phyloP scores from a whole-genome alignment of 768 basidiomycete genomes.

The Psilocybe azurescens region DNA sequence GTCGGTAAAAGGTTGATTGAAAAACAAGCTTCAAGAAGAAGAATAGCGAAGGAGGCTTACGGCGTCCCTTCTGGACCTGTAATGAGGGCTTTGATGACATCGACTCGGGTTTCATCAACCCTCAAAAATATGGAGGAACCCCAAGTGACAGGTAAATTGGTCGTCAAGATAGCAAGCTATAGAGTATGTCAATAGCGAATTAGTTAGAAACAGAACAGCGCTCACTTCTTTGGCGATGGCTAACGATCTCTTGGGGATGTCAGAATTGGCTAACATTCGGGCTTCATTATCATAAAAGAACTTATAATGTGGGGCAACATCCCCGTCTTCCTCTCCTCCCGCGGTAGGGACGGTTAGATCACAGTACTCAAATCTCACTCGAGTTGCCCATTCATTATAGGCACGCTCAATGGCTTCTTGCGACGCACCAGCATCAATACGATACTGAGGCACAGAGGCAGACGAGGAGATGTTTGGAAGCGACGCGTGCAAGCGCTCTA shows the following conservation, averaged over 20 bases:
- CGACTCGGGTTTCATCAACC: constrained; percentile 91
- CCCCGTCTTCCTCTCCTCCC: constrained; percentile 43
- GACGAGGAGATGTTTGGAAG: constrained; percentile 75
- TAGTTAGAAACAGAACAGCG: neutral
- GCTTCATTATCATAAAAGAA: constrained; percentile 85
- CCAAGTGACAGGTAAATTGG: constrained; percentile 94
- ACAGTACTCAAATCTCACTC: constrained; percentile 89
- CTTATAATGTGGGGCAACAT: constrained; percentile 75
- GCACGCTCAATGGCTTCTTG: constrained; percentile 71
- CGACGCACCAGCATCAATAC: constrained; percentile 58
- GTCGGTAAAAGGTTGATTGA: constrained; percentile 6
- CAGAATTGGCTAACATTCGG: constrained; percentile 80
- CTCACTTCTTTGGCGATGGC: constrained; percentile 91
- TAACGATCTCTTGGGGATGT: constrained; percentile 89
- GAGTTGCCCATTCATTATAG: constrained; percentile 86
- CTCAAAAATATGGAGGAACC: constrained; percentile 92
- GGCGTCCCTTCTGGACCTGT: constrained; percentile 95
- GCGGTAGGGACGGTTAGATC: constrained; percentile 63
- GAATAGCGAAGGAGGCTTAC: constrained; percentile 47
- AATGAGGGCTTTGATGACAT: constrained; percentile 90
- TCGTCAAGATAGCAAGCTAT: constrained; percentile 91
- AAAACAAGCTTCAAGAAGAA: constrained; percentile 4
- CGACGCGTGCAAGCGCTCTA: constrained; percentile 75
- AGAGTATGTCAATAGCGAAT: neutral
- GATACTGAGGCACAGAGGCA: constrained; percentile 34